Base-by-base conservation (phyloP, 257 asterid genomes). In the Forsythia viridissima region DNA sequence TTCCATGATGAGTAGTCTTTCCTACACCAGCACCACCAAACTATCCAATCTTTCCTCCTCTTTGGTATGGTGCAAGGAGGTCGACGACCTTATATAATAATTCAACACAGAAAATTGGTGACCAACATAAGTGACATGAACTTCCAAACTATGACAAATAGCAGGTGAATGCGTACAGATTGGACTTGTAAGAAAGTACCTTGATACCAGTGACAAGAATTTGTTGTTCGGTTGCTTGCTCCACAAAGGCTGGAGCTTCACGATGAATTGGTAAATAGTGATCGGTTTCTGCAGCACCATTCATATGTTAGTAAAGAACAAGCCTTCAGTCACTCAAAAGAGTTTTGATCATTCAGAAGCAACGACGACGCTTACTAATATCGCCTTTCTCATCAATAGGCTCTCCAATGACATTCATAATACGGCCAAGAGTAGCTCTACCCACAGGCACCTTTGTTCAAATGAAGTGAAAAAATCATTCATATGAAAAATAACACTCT, bases 11-110 rank as follows among this genome's bases (percentile, higher is more conserved):
- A 94, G 98, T 57, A 94, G 98, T 94, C 85, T 94, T 92, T 41
- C 98, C 98, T 0, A 94, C 98, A 76, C 98, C 98, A 79, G 98
- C 98, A 86, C 98, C 98, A 71, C 98, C 98, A 83, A 94, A 94
- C 6, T 92, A 89, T 63, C 98, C 98, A 88, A 94, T 94, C 89
- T 94, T 94, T 51, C 98, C 98, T 89, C 98, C 98, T 85, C 91
- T 94, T 89, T 94, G 98, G 92, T 94, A 94, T 12, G 98, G 98
- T 21, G 98, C 98, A 81, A 94, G 98, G 80, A 94, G 93, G 84
- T 94, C 98, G 11, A 92, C 98, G 11, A 94, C 98, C 98, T 94
- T 82, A 4, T 34, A 79, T 59, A n/a, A 72, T 36, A 59, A 37
- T 15, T 18, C 10, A 36, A 69, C 9, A 72, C 55, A 38, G 38